These are phyloP conservation scores for Leptodermis oblonga DNA, from an alignment of 257 asterid species.

Conservation along the genomic window DNA sequence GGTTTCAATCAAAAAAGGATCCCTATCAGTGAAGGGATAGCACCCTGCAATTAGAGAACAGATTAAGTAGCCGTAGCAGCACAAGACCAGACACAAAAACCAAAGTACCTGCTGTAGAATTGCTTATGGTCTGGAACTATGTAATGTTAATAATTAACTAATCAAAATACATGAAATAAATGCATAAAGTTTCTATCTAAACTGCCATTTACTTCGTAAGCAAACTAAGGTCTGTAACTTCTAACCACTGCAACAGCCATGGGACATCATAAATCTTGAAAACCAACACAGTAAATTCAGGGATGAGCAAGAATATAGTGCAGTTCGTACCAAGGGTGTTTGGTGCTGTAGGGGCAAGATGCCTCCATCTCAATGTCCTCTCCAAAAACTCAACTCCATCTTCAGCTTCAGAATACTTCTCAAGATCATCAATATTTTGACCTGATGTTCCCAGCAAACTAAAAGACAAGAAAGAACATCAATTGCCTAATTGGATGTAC, in stretches of 20 bases:
- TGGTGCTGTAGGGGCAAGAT: slow-evolving; percentile 94
- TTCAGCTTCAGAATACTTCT: slow-evolving; percentile 70
- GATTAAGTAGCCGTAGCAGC: not conserved
- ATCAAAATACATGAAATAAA: not conserved
- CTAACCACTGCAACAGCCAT: not conserved
- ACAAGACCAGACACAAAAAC: slow-evolving; percentile 7
- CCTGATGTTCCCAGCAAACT: slow-evolving; percentile 98
- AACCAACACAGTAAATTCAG: not conserved
- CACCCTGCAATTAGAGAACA: slow-evolving; percentile 56
- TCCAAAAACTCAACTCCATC: slow-evolving; percentile 69
- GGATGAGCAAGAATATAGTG: slow-evolving; percentile 9
- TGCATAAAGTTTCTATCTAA: not conserved
- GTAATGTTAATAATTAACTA: not conserved
- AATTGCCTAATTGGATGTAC: slow-evolving; percentile 1
- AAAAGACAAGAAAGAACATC: slow-evolving; percentile 21
- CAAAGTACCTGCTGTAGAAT: not conserved
- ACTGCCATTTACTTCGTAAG: not conserved
- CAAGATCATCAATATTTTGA: slow-evolving; percentile 86
- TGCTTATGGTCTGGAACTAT: not conserved
- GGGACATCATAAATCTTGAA: not conserved
- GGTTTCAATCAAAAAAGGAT: slow-evolving; percentile 83
- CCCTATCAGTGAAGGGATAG: slow-evolving; percentile 93
- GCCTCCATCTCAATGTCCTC: slow-evolving; percentile 97
- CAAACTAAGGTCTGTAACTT: not conserved
- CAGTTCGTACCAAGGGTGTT: slow-evolving; percentile 75